phyloP scores from a whole-genome alignment of 1,284 basidiomycete species.

The Ganoderma lingzhi region DNA sequence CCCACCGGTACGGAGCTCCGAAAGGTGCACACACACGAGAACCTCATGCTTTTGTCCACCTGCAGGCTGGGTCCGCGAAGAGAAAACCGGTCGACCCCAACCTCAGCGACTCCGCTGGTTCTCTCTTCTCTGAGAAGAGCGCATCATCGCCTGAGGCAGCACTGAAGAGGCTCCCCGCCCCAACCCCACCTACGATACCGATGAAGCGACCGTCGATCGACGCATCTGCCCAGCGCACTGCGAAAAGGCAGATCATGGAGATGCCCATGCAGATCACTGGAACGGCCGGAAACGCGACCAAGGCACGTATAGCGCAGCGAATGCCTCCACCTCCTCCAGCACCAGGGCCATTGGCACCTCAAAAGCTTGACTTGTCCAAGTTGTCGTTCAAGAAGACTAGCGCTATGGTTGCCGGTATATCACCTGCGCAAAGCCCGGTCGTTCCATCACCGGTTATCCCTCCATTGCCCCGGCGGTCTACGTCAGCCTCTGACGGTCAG shows the following conservation, averaged over 20 bases:
- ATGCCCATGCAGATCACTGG: conserved; percentile 31
- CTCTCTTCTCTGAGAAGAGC: conserved; percentile 33
- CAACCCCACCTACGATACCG: conserved; percentile 12
- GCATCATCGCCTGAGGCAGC: conserved; percentile 33
- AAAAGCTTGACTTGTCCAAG: conserved; percentile 21
- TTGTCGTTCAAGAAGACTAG: conserved; percentile 37
- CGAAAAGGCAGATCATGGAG: conserved; percentile 34
- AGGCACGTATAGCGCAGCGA: conserved; percentile 34
- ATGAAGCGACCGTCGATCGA: conserved; percentile 25
- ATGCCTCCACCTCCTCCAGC: conserved; percentile 10
- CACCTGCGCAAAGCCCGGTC: conserved; percentile 20
- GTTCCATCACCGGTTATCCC: conserved; percentile 7
- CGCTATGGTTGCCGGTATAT: conserved; percentile 7
- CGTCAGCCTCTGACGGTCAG: conserved; percentile 17
- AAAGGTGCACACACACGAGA: background rate
- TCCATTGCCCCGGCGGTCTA: conserved; percentile 21
- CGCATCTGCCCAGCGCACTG: conserved; percentile 13
- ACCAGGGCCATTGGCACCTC: conserved; percentile 1
- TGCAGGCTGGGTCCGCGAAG: background rate
- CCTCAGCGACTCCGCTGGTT: conserved; percentile 26
- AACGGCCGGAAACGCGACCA: conserved; percentile 34
- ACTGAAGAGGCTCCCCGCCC: conserved; percentile 10
- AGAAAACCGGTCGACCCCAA: background rate
- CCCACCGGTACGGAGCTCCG: conserved; percentile 2
- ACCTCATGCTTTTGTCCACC: background rate